Base-by-base conservation (phyloP, 305 asterid genomes). In the Plantago lanceolata region DNA sequence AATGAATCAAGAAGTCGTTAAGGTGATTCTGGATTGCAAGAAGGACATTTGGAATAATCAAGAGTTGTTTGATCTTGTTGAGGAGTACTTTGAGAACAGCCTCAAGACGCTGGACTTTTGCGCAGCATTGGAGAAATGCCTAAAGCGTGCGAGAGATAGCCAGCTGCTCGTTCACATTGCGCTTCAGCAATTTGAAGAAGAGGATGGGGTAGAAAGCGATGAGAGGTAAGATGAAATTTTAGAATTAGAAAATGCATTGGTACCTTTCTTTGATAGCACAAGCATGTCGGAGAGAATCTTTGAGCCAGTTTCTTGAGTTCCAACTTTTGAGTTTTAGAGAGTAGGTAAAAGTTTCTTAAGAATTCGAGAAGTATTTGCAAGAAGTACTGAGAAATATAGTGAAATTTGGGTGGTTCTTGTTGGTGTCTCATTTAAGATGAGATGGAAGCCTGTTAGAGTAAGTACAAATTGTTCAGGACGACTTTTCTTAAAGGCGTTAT, bases 1-100 rank as follows among this genome's bases (percentile, higher is more conserved):
- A 44, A 92, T 92, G 96, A 89, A 92, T 51, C 96, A 92, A 63
- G 93, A 92, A 62, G 98, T 92, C 37, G 98, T 92, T 24, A 89
- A 89, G 76, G 61, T 56, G 26, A 92, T 92, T 44, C 51, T 92
- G 31, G 91, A 92, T 28, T 92, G 97, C 77, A 89, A 92, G 79
- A 82, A 89, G 78, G 98, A 92, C 74, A 87, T 92, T 13, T 92
- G 98, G 98, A 89, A 82, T 73, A 89, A 85, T 54, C 88, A 81
- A 57, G 98, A 92, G 35, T 40, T 92, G 79, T 89, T 92, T 20
- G 95, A 87, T 28, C 88, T 89, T 17, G 97, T 89, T 2, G 97
- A 92, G 80, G 98, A 92, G 61, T 89, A 89, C 79, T 89, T 92
- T 16, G 96, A 89, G 58, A 92, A 87, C 72, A 89, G 95, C 76